Evolutionary conservation across 2,329 filamentous ascomycete genomes (phyloP).

Genomic region (Colletotrichum echinochloae): DNA sequence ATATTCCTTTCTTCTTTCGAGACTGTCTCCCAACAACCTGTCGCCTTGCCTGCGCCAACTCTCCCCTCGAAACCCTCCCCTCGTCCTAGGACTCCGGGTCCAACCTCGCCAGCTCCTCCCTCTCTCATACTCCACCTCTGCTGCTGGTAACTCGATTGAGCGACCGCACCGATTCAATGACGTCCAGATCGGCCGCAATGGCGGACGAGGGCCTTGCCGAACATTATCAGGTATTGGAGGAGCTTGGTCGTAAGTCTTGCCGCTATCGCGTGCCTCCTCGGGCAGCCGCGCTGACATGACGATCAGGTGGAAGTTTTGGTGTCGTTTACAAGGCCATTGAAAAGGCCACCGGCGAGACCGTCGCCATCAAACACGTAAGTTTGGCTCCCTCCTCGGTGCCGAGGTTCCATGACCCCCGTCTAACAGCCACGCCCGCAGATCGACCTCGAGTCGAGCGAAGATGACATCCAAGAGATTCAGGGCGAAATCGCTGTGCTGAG

Average conservation of each 20-base stretch:
- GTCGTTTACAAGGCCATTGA: conserved; percentile 98
- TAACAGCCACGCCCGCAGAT: conserved; percentile 69
- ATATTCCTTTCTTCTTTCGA: conserved; percentile 40
- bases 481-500: conserved; percentile 96
- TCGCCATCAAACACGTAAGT: conserved; percentile 95
- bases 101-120: conserved; percentile 35
- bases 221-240: conserved; percentile 94
- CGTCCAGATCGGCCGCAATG: conserved; percentile 53
- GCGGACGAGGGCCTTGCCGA: conserved; percentile 77
- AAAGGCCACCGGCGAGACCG: conserved; percentile 87
- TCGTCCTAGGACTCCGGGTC: conserved; percentile 37
- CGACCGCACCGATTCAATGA: conserved; percentile 28
- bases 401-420: not conserved
- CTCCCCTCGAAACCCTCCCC: conserved; percentile 31
- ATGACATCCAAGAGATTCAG: conserved; percentile 98
- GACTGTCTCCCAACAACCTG: conserved; percentile 32
- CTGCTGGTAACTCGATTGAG: conserved; percentile 22
- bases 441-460: conserved; percentile 97
- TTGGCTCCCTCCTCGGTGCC: not conserved
- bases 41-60: conserved; percentile 18
- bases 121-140: conserved; percentile 34
- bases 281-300: conserved; percentile 33
- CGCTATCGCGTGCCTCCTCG: not conserved
- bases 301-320: conserved; percentile 89
- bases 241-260: conserved; percentile 84